Conservation (phyloP, 768 basidiomycete species). For the Auricularia heimuer region DNA sequence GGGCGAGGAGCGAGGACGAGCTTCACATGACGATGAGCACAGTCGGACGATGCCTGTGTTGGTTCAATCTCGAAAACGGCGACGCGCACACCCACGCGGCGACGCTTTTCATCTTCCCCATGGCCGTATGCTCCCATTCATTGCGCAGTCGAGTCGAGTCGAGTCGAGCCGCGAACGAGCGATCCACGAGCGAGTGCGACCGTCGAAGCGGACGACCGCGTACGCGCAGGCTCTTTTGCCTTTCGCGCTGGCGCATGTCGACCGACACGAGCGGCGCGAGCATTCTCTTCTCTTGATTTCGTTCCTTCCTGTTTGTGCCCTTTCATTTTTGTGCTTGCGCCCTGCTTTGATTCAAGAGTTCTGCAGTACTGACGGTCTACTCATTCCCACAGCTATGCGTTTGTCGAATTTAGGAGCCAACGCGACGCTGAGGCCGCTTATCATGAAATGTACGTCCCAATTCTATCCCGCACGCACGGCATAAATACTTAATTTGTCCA, state of each 20-base stretch:
- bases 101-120: conserved; percentile 10
- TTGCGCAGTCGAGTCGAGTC: conserved; percentile 25
- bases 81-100: conserved; percentile 1
- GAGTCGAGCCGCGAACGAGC: no score
- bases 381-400: conserved; percentile 54
- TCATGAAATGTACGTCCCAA: conserved; percentile 59
- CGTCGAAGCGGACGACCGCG: conserved; percentile 14
- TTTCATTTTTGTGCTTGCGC: conserved; percentile 5
- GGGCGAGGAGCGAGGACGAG: neutral
- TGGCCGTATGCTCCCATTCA: conserved; percentile 19
- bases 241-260: conserved; percentile 9
- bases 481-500: conserved; percentile 18
- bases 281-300: conserved; percentile 20
- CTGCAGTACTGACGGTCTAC: no score
- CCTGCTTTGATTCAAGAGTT: no score
- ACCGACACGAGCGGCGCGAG: conserved; percentile 24
- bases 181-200: neutral
- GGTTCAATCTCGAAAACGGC: neutral
- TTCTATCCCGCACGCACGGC: neutral
- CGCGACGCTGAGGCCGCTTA: conserved; percentile 79
- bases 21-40: neutral
- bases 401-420: conserved; percentile 71
- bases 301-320: conserved; percentile 43
- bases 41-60: neutral
- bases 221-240: conserved; percentile 12